Evolutionary conservation across 257 asterid genomes (phyloP).

Genomic region (Solanum medicagineum): DNA sequence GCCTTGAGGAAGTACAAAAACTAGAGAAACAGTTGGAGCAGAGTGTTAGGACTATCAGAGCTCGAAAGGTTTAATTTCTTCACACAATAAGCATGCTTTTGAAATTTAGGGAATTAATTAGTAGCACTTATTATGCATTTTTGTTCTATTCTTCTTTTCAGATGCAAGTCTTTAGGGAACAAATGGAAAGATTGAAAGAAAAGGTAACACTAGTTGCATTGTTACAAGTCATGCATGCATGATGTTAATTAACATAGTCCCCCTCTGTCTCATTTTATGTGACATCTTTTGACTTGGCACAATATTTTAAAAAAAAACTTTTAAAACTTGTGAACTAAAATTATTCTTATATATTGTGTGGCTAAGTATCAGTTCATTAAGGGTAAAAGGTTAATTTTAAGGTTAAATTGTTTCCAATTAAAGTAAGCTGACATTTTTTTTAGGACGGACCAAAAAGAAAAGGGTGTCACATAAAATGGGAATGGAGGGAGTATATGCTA

Average conservation of each 20-base stretch:
- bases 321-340: no score
- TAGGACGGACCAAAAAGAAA: no score
- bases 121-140: background rate
- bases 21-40: constrained; percentile 72
- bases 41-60: constrained; percentile 48
- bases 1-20: constrained; percentile 59
- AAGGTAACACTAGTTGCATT: constrained; percentile 31
- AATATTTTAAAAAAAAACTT: no score
- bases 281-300: no score
- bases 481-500: no score
- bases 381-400: no score
- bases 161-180: constrained; percentile 79
- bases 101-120: background rate
- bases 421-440: no score
- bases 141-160: constrained; percentile 1
- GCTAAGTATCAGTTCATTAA: no score
- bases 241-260: background rate
- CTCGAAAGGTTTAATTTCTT: constrained; percentile 45
- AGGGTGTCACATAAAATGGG: no score
- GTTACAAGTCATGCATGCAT: background rate
- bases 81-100: background rate
- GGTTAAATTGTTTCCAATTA: no score
- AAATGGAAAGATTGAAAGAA: constrained; percentile 54
- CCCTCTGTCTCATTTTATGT: no score
- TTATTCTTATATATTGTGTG: no score